These are phyloP conservation scores for Ligustrum vulgare DNA, from an alignment of 257 asterid genomes.

Conservation along the genomic window DNA sequence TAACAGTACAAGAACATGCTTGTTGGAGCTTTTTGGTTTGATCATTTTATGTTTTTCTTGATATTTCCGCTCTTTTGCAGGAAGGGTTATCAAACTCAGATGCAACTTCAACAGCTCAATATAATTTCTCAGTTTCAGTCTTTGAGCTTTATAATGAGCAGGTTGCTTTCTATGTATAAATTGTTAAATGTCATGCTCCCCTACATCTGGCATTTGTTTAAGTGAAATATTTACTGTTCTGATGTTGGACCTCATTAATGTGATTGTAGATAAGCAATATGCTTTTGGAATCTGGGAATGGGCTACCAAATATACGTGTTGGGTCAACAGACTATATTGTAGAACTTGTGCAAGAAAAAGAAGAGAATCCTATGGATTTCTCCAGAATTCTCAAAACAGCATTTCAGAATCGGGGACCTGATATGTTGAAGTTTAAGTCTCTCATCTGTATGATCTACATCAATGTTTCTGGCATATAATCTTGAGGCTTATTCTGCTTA, in stretches of 20 bases:
- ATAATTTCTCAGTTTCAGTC: slow-evolving; percentile 75
- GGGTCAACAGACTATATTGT: slow-evolving; percentile 56
- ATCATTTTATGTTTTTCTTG: slow-evolving; percentile 17
- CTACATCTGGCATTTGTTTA: slow-evolving; percentile 10
- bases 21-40: neutral
- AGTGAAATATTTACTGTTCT: slow-evolving; percentile 28
- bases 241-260: slow-evolving; percentile 39
- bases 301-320: slow-evolving; percentile 36
- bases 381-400: slow-evolving; percentile 78
- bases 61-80: slow-evolving; percentile 47
- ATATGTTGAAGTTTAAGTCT: slow-evolving; percentile 59
- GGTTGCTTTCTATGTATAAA: slow-evolving; percentile 18
- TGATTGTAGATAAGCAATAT: slow-evolving; percentile 45
- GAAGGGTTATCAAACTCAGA: slow-evolving; percentile 98
- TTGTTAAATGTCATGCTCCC: slow-evolving; percentile 5
- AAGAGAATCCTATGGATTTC: slow-evolving; percentile 38
- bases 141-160: slow-evolving; percentile 91
- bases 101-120: slow-evolving; percentile 79
- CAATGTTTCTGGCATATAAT: slow-evolving; percentile 13
- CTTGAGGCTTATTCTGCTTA: slow-evolving; percentile 24
- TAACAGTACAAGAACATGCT: neutral
- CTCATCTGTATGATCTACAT: slow-evolving; percentile 79
- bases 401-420: slow-evolving; percentile 72
- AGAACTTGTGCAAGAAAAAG: slow-evolving; percentile 82
- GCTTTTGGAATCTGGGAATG: slow-evolving; percentile 31